Evolutionary conservation across 306 rosid species (phyloP), one percentile per base, ranked within the genome.

Genomic region (Corylus americana): DNA sequence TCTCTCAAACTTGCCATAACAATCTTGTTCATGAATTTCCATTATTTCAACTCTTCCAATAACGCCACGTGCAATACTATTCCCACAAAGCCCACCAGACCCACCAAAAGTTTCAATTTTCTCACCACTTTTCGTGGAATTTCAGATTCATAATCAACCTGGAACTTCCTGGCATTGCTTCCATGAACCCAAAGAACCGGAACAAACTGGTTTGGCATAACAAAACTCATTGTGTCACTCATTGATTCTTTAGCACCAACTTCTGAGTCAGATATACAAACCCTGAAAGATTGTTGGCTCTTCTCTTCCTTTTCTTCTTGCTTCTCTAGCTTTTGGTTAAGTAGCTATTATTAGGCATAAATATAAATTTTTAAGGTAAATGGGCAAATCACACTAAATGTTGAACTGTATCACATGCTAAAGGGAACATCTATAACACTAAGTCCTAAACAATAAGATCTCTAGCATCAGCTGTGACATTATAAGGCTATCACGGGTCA

Each of bases 111-210:
- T 54, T 75, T 31, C 73, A 0, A 11, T 64, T 14, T 3, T 18
- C 25, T 20, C 77, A 47, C 69, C 70, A 61, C 42, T 42, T 64
- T 61, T 50, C 22, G 48, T 39, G 54, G 48, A 20, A 55, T 45
- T 57, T 75, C 83, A 78, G 85, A 58, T 44, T 80, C 77, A 73
- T 77, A 77, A 70, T 71, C 71, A 22, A 67, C 47, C 49, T n/a
- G 81, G 54, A 82, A 37, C 18, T 67, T 14, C 48, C 13, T 47
- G 72, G 87, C 78, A 70, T 77, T 86, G 29, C 71, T 74, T 50
- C 89, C 87, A 3, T 88, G 89, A 63, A 74, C 77, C 98, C 98
- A 94, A 49, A 97, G 98, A 50, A 93, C 87, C 35, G 77, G 67
- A 53, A 73, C 71, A 17, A 57, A 42, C 71, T 80, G 83, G 55